phyloP scores from a whole-genome alignment of 306 rosid species.

The Begonia masoniana region DNA sequence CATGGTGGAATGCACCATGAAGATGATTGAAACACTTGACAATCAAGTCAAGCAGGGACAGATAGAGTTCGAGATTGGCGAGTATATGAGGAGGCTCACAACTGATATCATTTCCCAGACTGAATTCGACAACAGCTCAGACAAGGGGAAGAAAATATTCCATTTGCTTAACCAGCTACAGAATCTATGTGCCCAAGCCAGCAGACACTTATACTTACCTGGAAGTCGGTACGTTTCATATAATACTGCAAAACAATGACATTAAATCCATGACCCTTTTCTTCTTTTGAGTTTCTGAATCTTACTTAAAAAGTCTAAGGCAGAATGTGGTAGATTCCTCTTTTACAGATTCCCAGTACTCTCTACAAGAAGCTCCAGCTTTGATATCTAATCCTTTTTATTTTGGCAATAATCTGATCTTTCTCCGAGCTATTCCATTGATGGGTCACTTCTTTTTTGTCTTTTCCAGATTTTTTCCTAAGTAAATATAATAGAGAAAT shows the following conservation, averaged over 20 bases:
- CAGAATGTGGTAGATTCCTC: too few relatives aligned
- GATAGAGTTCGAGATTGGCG: constrained; percentile 63
- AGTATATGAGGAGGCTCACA: constrained; percentile 54
- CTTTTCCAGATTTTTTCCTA: constrained; percentile 55
- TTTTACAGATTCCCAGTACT: too few relatives aligned
- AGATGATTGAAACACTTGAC: constrained; percentile 51
- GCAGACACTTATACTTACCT: constrained; percentile 66
- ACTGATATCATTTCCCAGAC: constrained; percentile 84
- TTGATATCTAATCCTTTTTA: too few relatives aligned
- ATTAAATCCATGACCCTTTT: too few relatives aligned
- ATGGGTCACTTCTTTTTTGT: too few relatives aligned
- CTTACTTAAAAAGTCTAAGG: too few relatives aligned
- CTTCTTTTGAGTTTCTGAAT: too few relatives aligned
- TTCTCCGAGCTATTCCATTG: too few relatives aligned
- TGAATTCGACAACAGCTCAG: constrained; percentile 57
- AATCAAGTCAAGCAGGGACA: constrained; percentile 27
- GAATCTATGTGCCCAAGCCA: constrained; percentile 71
- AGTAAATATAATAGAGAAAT: constrained; percentile 89
- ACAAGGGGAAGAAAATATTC: constrained; percentile 75
- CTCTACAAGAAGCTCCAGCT: too few relatives aligned
- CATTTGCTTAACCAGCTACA: constrained; percentile 53
- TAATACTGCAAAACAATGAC: too few relatives aligned
- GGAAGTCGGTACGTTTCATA: constrained; percentile 59
- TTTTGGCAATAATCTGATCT: too few relatives aligned
- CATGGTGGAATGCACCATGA: constrained; percentile 90